phyloP scores from a whole-genome alignment of 2,329 filamentous ascomycete genomes.

The Penicillium crustosum region DNA sequence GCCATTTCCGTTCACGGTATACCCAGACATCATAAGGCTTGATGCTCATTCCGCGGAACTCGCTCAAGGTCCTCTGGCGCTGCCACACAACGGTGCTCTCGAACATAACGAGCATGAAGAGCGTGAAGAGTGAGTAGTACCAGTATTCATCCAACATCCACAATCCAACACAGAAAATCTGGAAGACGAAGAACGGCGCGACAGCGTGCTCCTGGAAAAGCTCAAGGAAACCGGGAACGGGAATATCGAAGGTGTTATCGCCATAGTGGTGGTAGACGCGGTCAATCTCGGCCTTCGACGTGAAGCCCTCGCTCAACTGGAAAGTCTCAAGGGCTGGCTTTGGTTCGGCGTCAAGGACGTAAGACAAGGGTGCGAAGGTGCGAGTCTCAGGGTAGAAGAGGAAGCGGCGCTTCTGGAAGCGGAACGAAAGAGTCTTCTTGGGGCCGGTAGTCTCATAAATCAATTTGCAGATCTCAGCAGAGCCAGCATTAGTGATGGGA shows the following conservation, averaged over 20 bases:
- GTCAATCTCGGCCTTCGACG: slow-evolving; percentile 71
- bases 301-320: slow-evolving; percentile 76
- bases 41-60: slow-evolving; percentile 99
- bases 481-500: slow-evolving; percentile 83
- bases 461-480: slow-evolving; percentile 82
- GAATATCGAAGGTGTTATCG: slow-evolving; percentile 94
- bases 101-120: slow-evolving; percentile 97
- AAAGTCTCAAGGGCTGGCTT: slow-evolving; percentile 76
- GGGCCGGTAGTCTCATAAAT: slow-evolving; percentile 72
- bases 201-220: slow-evolving; percentile 98
- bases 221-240: slow-evolving; percentile 91
- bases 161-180: slow-evolving; percentile 95
- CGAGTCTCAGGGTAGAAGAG: slow-evolving; percentile 71
- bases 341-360: slow-evolving; percentile 79
- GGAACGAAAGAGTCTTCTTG: slow-evolving; percentile 77
- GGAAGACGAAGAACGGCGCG: slow-evolving; percentile 98
- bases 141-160: slow-evolving; percentile 99
- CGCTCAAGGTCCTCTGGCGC: slow-evolving; percentile 87
- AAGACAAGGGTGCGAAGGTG: slow-evolving; percentile 78
- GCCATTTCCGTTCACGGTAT: slow-evolving; percentile 83
- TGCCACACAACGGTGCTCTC: slow-evolving; percentile 99
- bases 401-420: slow-evolving; percentile 98
- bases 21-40: slow-evolving; percentile 96
- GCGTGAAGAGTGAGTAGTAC: slow-evolving; percentile 99
- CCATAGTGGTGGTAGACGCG: slow-evolving; percentile 90